These are phyloP conservation scores for Yamadazyma dendronema DNA, from an alignment of 1,139 yeast species.

Conservation along the genomic window DNA sequence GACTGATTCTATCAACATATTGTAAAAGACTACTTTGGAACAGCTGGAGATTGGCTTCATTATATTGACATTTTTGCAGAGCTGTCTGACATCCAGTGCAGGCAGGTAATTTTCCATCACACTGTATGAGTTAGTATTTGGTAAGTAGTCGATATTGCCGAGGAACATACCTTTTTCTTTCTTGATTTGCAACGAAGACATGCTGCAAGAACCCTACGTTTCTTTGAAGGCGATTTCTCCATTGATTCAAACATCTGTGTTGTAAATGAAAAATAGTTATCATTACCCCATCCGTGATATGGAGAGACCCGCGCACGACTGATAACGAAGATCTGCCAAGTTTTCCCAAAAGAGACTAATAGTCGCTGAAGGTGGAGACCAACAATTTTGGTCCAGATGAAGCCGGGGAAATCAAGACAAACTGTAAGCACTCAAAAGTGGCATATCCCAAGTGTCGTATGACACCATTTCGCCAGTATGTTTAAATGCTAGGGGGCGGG, in stretches of 20 bases:
- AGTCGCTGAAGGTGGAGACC: no score
- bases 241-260: neutral
- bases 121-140: slow-evolving; percentile 4
- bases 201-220: slow-evolving; percentile 11
- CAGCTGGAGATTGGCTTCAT: slow-evolving; percentile 6
- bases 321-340: no score
- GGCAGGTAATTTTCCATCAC: slow-evolving; percentile 12
- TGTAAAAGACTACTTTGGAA: slow-evolving; percentile 7
- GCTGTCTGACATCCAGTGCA: slow-evolving; percentile 10
- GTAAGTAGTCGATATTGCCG: neutral
- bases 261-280: neutral
- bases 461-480: no score
- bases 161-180: slow-evolving; percentile 13
- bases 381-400: no score
- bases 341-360: no score
- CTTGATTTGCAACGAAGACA: slow-evolving; percentile 14
- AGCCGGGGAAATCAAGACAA: no score
- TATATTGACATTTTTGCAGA: slow-evolving; percentile 8
- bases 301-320: neutral
- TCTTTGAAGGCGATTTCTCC: slow-evolving; percentile 4
- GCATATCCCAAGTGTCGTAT: no score
- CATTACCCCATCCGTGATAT: no score
- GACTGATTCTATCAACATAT: slow-evolving; percentile 8
- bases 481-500: no score
- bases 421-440: no score